Conservation (phyloP, 1,284 basidiomycete species). For the Cryptococcus sp. region DNA sequence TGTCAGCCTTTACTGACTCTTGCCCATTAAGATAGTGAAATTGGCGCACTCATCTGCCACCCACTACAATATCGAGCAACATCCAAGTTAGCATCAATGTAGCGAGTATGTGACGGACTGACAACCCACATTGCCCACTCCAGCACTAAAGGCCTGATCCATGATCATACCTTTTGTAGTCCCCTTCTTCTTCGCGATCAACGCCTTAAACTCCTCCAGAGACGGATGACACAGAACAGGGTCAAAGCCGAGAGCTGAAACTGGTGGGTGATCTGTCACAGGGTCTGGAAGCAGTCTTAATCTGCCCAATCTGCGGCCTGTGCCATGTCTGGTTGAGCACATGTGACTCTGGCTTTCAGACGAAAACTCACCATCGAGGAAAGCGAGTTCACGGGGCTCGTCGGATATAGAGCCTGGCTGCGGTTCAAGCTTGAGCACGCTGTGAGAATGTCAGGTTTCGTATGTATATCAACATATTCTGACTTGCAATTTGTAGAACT, state of each 20-base stretch:
- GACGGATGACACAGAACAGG: constrained; percentile 72
- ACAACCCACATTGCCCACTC: constrained; percentile 66
- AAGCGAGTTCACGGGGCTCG: constrained; percentile 44
- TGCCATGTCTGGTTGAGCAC: too few species aligned
- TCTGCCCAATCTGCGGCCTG: constrained; percentile 71
- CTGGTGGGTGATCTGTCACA: constrained; percentile 63
- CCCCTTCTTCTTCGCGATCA: constrained; percentile 63
- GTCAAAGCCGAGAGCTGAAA: constrained; percentile 73
- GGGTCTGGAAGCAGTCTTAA: constrained; percentile 67
- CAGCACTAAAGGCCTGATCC: constrained; percentile 77
- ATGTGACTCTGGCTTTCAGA: neutral
- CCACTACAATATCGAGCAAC: constrained; percentile 55
- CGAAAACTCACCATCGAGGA: constrained; percentile 42
- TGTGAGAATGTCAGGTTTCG: constrained; percentile 37
- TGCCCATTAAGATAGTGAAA: neutral
- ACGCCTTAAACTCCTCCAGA: constrained; percentile 60
- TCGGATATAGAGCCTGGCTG: constrained; percentile 31
- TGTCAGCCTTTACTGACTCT: neutral
- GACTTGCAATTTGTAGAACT: constrained; percentile 46
- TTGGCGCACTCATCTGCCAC: constrained; percentile 62
- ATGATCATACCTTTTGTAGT: constrained; percentile 77
- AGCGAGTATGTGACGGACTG: neutral
- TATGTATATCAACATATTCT: neutral
- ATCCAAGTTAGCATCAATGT: neutral
- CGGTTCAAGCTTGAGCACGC: constrained; percentile 51